Conservation (phyloP, 2,329 filamentous ascomycete species). For the Pseudocercospora fuligena region DNA sequence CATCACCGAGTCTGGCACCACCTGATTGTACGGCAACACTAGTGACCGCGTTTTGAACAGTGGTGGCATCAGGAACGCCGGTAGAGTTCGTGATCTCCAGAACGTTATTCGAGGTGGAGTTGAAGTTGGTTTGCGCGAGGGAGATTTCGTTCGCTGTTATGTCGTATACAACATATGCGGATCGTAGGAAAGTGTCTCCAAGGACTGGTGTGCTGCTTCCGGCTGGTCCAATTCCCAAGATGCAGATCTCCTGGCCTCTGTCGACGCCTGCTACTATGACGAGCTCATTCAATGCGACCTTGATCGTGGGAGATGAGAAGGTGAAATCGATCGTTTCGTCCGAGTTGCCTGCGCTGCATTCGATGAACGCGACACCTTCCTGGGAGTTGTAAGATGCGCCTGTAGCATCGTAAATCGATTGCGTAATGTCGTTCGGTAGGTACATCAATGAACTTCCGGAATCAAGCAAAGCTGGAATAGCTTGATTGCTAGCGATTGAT, state of each 20-base stretch:
- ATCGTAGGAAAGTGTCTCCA: constrained; percentile 67
- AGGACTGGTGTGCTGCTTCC: constrained; percentile 56
- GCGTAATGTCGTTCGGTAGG: constrained; percentile 65
- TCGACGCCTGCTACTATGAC: constrained; percentile 56
- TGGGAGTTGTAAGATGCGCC: constrained; percentile 48
- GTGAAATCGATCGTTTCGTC: constrained; percentile 60
- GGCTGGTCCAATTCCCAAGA: constrained; percentile 58
- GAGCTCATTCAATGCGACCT: constrained; percentile 60
- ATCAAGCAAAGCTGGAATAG: constrained; percentile 64
- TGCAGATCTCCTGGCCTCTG: constrained; percentile 49
- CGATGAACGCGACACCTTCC: constrained; percentile 55
- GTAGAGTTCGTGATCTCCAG: constrained; percentile 59
- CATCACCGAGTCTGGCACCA: constrained; percentile 47
- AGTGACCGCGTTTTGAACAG: constrained; percentile 57
- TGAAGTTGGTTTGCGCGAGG: constrained; percentile 65
- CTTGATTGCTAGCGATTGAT: constrained; percentile 49
- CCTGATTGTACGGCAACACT: constrained; percentile 49
- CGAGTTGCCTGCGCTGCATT: constrained; percentile 58
- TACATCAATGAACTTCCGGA: constrained; percentile 76
- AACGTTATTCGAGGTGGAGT: constrained; percentile 57
- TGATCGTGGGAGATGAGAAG: constrained; percentile 61
- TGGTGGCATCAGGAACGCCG: constrained; percentile 59
- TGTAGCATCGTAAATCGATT: constrained; percentile 47
- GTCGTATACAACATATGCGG: constrained; percentile 68
- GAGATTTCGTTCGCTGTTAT: constrained; percentile 64